Evolutionary conservation across 2,329 filamentous ascomycete genomes (phyloP), one percentile per base, ranked within the genome.

Genomic region (Aspergillus pseudonomiae): DNA sequence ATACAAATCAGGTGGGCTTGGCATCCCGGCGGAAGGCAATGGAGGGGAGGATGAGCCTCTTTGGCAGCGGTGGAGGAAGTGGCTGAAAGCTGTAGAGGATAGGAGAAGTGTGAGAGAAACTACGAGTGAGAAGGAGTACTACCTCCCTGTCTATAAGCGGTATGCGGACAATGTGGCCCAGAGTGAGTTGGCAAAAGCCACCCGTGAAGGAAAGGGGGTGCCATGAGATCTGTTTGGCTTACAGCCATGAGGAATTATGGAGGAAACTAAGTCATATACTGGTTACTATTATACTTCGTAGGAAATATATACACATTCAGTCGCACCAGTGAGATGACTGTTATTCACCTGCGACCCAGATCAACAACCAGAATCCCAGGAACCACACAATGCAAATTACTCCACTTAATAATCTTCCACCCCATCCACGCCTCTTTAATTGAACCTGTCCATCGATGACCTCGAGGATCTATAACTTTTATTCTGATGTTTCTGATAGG

Each of bases 81-180:
- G 90, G 89, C 77, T 84, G 34, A 80, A 81, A 60, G 90, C 88
- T 0, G 79, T 91, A 4, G 78, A 85, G 62, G 74, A 78, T 6
- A 83, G 89, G 64, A 80, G 85, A 70, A 93, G 89, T 69, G 84
- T 93, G 0, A 81, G 80, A 73, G 84, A 88, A 66, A 94, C 90
- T 0, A 86, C 85, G 78, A 93, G 90, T 71, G 88, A 89, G 21
- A 84, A 83, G 59, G 85, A 89, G 66, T 79, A 87, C 71, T 93
- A 93, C 73, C 74, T 91, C 64, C 83, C 85, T 11, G 89, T 90
- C 19, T 94, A 93, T 75, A 83, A 84, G 75, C 77, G 87, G 63
- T 91, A 90, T 79, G 88, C 88, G 0, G 87, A 90, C 57, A 86
- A 90, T 71, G 85, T 82, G 26, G 89, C 88, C 19, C 82, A 87